phyloP scores from a whole-genome alignment of 2,329 filamentous ascomycete genomes.

The Raffaelea ambrosiae region DNA sequence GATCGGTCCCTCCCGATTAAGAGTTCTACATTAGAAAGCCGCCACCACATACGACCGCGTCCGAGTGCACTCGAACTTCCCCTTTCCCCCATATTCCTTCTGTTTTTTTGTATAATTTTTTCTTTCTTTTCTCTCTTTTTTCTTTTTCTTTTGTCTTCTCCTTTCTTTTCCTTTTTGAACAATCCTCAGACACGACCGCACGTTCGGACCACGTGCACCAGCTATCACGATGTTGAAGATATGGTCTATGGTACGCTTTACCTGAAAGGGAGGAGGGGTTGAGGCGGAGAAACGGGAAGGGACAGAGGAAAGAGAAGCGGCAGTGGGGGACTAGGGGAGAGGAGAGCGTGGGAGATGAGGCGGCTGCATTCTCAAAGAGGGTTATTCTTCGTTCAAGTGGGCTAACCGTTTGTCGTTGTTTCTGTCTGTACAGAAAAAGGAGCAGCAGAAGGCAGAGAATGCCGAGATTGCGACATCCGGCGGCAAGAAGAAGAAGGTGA shows the following conservation, averaged over 20 bases:
- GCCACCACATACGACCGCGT: no score
- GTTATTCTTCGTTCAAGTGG: no score
- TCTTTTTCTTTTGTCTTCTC: neutral
- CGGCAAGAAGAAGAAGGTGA: slow-evolving; percentile 97
- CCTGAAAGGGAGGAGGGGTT: neutral
- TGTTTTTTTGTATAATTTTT: neutral
- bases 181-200: neutral
- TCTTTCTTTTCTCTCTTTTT: neutral
- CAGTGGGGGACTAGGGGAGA: no score
- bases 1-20: no score
- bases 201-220: slow-evolving; percentile 7
- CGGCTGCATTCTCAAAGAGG: no score
- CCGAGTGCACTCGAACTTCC: neutral
- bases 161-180: neutral
- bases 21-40: no score
- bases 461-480: slow-evolving; percentile 58
- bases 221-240: slow-evolving; percentile 84
- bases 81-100: neutral
- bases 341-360: no score
- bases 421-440: slow-evolving; percentile 62
- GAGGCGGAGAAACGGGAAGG: no score
- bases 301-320: no score
- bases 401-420: no score
- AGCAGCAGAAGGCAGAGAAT: slow-evolving; percentile 90
- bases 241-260: slow-evolving; percentile 79